Base-by-base conservation (phyloP, 2,329 filamentous ascomycete species). In the Stemphylium beticola region DNA sequence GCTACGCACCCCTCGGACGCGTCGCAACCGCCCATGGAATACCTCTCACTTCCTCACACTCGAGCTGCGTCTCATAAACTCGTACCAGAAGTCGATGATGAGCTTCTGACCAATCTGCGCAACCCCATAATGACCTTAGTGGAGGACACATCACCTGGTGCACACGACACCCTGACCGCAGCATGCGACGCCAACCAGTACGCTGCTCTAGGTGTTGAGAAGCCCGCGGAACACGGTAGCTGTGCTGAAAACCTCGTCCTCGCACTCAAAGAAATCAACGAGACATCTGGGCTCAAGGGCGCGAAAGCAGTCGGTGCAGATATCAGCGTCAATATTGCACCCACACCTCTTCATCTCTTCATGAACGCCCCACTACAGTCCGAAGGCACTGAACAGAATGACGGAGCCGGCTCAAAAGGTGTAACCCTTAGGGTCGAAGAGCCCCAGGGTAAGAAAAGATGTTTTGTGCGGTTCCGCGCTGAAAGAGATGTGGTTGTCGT, bases 171-270 rank as follows among this genome's bases (percentile, higher is more conserved):
- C 0, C 59, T 81, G 29, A 80, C 80, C 18, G 74, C 79, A 4
- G 79, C 79, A 3, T 81, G 79, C 60, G 79, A 81, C 53, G 78
- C 78, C 9, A 70, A 71, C 33, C 65, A 77, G 3, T 81, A 81
- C 65, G 63, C 70, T 6, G 70, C 67, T 1, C 66, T 81, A 0
- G 77, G 77, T 6, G 74, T 79, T 15, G 71, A 78, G 4, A 73
- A 77, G 34, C 79, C 78, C 58, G 77, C 75, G 24, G 73, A 80
- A 49, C 79, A 81, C 57, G 78, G 79, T 20, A 76, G 71, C 29
- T 81, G 79, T 62, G 79, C 79, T 0, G 78, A 81, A 64, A 81
- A 81, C 58, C 73, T 81, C 4, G 78, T 81, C 1, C 73, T 81
- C 5, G 79, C 79, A 7, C 71, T 81, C 22, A 78, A 79, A 47